Evolutionary conservation across 176 grass and related monocot species (phyloP), one percentile per base, ranked within the genome.

Genomic region (Phoenix dactylifera): DNA sequence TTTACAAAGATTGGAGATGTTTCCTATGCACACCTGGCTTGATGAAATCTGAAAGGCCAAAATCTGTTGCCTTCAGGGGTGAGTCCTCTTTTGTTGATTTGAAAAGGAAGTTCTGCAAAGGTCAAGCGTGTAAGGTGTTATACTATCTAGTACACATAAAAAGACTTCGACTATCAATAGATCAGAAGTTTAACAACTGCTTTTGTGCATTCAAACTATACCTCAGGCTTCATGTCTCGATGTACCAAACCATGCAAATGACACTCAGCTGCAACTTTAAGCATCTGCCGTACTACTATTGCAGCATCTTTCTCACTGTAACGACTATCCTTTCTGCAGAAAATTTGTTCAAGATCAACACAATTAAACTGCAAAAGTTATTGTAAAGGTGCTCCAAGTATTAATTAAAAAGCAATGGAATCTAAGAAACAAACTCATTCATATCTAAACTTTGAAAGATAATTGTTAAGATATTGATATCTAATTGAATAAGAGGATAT

Each of bases 181-280:
- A 44, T 44, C 35, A 12, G 10, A 44, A 14, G 12, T 44, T 44
- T 44, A 44, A 44, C 35, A 44, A 44, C 9, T 44, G 10, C 10
- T 44, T 30, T 44, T 44, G 35, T 12, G 35, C 35, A 44, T 14
- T 44, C 35, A 44, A 49, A 76, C 63, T 19, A 16, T 44, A 95
- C 90, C 91, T 96, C 91, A 17, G 91, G 91, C 79, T 96, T 96
- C 91, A 96, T 96, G 65, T 96, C 86, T 49, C 91, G 83, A 79
- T 96, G 91, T 68, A 96, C 91, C 57, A 96, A 86, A 84, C 91
- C 91, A 76, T 85, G 86, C 64, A 96, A 76, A 67, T 96, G 91
- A 62, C 91, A 96, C 77, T 96, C 74, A 72, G 91, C 91, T 60
- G 91, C 91, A 78, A 96, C 91, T 77, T 96, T 90, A 64, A 96